Evolutionary conservation across 169 alveolate species (phyloP).

Genomic region (Plasmodium coatneyi): DNA sequence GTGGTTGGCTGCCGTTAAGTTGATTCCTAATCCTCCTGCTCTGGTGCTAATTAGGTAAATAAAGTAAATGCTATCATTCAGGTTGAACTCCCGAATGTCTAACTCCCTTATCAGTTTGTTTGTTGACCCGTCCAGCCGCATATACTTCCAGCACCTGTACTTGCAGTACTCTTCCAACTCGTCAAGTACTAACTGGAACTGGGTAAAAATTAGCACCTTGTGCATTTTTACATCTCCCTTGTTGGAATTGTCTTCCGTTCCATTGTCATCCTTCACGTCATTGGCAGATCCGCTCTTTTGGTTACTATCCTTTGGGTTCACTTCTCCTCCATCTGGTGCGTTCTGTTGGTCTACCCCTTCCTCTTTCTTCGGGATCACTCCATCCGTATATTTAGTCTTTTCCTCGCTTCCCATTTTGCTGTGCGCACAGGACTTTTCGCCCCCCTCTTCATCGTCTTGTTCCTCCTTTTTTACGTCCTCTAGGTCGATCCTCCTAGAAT

Average conservation of each 20-base stretch:
- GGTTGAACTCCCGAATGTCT: constrained; percentile 91
- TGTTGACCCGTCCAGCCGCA: constrained; percentile 93
- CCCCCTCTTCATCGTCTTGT: background rate
- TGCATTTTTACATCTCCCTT: constrained; percentile 81
- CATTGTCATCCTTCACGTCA: constrained; percentile 9
- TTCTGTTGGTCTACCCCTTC: background rate
- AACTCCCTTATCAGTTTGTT: constrained; percentile 91
- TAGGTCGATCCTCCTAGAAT: background rate
- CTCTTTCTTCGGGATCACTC: background rate
- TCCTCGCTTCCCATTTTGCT: background rate
- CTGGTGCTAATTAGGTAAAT: constrained; percentile 91
- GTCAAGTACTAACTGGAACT: constrained; percentile 91
- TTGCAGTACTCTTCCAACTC: constrained; percentile 92
- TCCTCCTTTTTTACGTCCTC: constrained; percentile 39
- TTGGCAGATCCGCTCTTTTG: background rate
- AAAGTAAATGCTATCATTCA: constrained; percentile 85
- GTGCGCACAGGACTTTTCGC: background rate
- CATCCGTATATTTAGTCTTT: background rate
- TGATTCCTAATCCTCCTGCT: constrained; percentile 98
- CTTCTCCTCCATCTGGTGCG: background rate
- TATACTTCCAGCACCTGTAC: constrained; percentile 91
- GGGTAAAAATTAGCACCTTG: constrained; percentile 91
- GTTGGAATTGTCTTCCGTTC: background rate
- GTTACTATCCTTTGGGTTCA: background rate
- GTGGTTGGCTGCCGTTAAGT: constrained; percentile 98